phyloP scores from a whole-genome alignment of 495 filamentous ascomycete genomes.

The Penicillium silybi region DNA sequence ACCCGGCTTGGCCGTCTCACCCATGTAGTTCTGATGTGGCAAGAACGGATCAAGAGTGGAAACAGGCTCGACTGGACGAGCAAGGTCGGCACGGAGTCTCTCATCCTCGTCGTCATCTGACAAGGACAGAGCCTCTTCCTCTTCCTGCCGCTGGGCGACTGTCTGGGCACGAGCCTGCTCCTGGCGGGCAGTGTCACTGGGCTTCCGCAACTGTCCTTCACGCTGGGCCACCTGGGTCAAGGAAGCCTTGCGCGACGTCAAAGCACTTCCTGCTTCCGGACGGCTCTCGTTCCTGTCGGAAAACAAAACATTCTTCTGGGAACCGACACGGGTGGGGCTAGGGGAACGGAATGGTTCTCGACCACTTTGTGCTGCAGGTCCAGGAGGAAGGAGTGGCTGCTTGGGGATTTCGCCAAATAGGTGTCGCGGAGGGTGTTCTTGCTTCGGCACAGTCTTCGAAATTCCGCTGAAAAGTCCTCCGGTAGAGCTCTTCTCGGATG shows the following conservation, averaged over 20 bases:
- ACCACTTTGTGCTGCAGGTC: slow-evolving; percentile 21
- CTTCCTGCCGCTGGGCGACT: slow-evolving; percentile 33
- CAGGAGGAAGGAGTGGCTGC: slow-evolving; percentile 55
- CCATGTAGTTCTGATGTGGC: slow-evolving; percentile 64
- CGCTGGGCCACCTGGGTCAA: slow-evolving; percentile 35
- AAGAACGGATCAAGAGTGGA: slow-evolving; percentile 59
- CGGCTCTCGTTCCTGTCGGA: slow-evolving; percentile 42
- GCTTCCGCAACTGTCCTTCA: slow-evolving; percentile 23
- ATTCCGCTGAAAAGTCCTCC: slow-evolving; percentile 42
- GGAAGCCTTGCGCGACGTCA: slow-evolving; percentile 38
- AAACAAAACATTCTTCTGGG: slow-evolving; percentile 41
- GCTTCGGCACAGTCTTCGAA: slow-evolving; percentile 19
- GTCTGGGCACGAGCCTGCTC: slow-evolving; percentile 26
- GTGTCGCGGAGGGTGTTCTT: slow-evolving; percentile 24
- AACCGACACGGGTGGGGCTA: slow-evolving; percentile 62
- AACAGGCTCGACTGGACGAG: slow-evolving; percentile 47
- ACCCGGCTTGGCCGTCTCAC: slow-evolving; percentile 51
- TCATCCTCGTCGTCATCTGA: slow-evolving; percentile 65
- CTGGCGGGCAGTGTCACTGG: slow-evolving; percentile 25
- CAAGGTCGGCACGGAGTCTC: slow-evolving; percentile 54
- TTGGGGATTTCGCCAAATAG: slow-evolving; percentile 66
- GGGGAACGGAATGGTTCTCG: slow-evolving; percentile 70
- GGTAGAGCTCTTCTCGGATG: slow-evolving; percentile 31
- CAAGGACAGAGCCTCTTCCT: slow-evolving; percentile 40
- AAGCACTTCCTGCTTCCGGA: slow-evolving; percentile 45